phyloP scores from a whole-genome alignment of 2,329 filamentous ascomycete genomes.

The Cladosporium sphaerospermum region DNA sequence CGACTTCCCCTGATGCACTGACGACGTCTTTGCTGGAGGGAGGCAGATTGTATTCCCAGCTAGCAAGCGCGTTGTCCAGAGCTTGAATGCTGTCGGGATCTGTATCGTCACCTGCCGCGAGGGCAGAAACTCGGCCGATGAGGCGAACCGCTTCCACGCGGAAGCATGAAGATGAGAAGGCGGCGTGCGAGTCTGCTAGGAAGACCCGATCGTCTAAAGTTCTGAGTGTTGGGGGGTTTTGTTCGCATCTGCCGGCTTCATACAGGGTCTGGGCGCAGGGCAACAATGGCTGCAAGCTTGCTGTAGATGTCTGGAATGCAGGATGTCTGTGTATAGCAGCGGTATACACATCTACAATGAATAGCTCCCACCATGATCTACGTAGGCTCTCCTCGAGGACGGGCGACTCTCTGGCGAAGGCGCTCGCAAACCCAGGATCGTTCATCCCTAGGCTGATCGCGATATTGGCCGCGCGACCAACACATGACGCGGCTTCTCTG shows the following conservation, averaged over 20 bases:
- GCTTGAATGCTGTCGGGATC: slow-evolving; percentile 42
- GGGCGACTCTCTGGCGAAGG: background rate
- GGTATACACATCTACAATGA: slow-evolving; percentile 74
- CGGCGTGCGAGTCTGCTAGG: slow-evolving; percentile 55
- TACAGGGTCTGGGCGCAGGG: slow-evolving; percentile 64
- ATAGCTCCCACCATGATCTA: slow-evolving; percentile 85
- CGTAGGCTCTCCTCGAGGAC: slow-evolving; percentile 72
- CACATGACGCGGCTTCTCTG: slow-evolving; percentile 59
- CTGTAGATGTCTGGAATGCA: slow-evolving; percentile 34
- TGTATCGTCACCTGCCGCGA: slow-evolving; percentile 27
- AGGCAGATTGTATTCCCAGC: slow-evolving; percentile 77
- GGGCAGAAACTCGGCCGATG: slow-evolving; percentile 64
- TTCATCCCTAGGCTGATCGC: slow-evolving; percentile 74
- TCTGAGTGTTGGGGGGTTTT: slow-evolving; percentile 53
- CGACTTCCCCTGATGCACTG: slow-evolving; percentile 65
- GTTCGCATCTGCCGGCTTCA: slow-evolving; percentile 39
- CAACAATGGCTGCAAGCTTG: background rate
- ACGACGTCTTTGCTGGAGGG: slow-evolving; percentile 67
- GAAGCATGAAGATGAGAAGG: slow-evolving; percentile 79
- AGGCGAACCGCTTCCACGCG: slow-evolving; percentile 75
- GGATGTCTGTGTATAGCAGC: slow-evolving; percentile 65
- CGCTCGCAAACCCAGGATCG: slow-evolving; percentile 57
- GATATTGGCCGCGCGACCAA: slow-evolving; percentile 63
- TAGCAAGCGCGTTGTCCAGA: slow-evolving; percentile 57
- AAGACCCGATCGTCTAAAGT: slow-evolving; percentile 77